Percentiles rank a stretch among this genome's conserved stretches.
These are phyloP conservation scores for Heliosperma pusillum DNA, from an alignment of 148 eudicot genomes.

Conservation along the genomic window DNA sequence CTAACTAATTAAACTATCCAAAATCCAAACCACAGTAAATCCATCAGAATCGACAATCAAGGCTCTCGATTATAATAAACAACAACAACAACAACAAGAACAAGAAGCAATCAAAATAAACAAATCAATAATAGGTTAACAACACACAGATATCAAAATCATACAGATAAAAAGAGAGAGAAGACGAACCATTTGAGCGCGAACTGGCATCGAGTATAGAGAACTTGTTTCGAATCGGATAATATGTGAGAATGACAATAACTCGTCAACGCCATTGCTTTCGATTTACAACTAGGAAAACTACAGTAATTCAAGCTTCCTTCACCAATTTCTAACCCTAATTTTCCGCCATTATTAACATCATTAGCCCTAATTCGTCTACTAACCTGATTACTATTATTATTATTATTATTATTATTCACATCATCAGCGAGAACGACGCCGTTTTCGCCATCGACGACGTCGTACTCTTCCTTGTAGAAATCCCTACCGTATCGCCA, in stretches of 20 bases:
- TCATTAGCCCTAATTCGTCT: slow-evolving; percentile 6
- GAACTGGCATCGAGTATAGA: slow-evolving; percentile 47
- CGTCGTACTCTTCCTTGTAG: slow-evolving; percentile 20
- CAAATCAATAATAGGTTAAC: not conserved
- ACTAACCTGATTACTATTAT: not conserved
- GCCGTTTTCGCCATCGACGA: slow-evolving; percentile 6
- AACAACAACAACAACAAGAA: too few relatives aligned
- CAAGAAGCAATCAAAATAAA: not conserved
- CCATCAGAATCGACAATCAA: not conserved
- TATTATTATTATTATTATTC: not conserved
- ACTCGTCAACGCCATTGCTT: slow-evolving; percentile 55
- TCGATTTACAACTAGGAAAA: slow-evolving; percentile 40
- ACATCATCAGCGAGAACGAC: not conserved
- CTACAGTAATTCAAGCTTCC: slow-evolving; percentile 31
- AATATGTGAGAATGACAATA: slow-evolving; percentile 53
- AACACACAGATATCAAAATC: not conserved
- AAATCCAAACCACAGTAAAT: not conserved
- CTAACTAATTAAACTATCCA: too few relatives aligned
- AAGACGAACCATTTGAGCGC: slow-evolving; percentile 35
- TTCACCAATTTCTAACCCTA: slow-evolving; percentile 31
- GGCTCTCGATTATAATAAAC: too few relatives aligned
- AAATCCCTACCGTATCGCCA: slow-evolving; percentile 55
- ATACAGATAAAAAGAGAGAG: not conserved
- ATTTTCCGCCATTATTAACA: slow-evolving; percentile 9
- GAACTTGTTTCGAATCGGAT: slow-evolving; percentile 43